Base-by-base conservation (phyloP, 139 green algal genomes). In the Nannochloris sp. region DNA sequence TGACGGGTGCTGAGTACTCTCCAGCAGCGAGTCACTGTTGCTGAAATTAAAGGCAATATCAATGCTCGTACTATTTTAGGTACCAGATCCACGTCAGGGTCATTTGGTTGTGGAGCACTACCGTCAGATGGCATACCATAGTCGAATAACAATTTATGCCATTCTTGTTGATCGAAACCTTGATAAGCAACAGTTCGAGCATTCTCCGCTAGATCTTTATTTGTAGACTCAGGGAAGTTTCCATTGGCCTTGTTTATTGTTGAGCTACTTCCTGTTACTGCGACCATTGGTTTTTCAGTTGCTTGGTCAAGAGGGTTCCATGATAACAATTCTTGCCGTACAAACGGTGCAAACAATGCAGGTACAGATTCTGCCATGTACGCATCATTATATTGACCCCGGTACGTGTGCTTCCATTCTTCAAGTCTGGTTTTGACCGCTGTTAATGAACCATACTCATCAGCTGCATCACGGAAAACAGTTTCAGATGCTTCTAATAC, bases 321-420 rank as follows among this genome's bases (percentile, higher is more conserved):
- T 1, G 53, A 56, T 51, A 97, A 76, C 42, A 98, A 82, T 77
- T 97, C 83, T 61, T 95, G 71, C 15, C 91, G 76, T 25, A 96
- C 92, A 74, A 89, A 97, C 29, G 92, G 92, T 35, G 92, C 89
- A 71, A 98, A 91, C 9, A 98, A 78, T 5, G 86, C 84, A 24
- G 92, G 87, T 23, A 78, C 85, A 31, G 59, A 34, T 6, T 39
- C 68, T 5, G 81, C 68, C 44, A 92, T 81, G 69, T 97, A 97
- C 9, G 90, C 83, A 35, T 85, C 77, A 3, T 81, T 54, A 62
- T 91, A 96, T 8, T 83, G 73, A 51, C 74, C 77, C 10, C 87
- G 71, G 44, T 85, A 73, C 12, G 34, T 30, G 73, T 24, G 42
- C 61, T 91, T 90, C 78, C 82, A 93, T 10, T 56, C 51, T 62